phyloP scores from a whole-genome alignment of 495 filamentous ascomycete genomes.

The Aspergillus conjunctus region DNA sequence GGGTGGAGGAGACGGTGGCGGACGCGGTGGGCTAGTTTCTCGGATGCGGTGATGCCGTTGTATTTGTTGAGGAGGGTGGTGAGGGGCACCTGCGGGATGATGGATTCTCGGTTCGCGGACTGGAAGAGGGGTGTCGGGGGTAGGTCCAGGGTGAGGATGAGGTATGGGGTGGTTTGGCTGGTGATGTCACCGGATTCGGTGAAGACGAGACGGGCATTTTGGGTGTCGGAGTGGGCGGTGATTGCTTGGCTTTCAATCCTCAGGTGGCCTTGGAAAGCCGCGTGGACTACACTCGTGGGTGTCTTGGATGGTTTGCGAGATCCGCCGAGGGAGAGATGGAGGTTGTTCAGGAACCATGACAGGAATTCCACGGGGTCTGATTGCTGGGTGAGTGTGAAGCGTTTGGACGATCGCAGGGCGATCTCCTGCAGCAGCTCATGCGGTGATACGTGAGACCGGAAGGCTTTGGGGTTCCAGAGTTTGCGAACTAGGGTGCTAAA shows the following conservation, averaged over 20 bases:
- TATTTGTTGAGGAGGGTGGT: constrained; percentile 92
- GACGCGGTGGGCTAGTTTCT: constrained; percentile 80
- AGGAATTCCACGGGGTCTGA: constrained; percentile 96
- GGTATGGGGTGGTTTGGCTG: constrained; percentile 72
- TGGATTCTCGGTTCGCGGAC: constrained; percentile 84
- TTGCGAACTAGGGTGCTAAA: constrained; percentile 92
- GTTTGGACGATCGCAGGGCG: constrained; percentile 83
- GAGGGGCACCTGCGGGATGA: constrained; percentile 93
- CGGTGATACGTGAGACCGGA: constrained; percentile 95
- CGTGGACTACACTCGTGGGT: constrained; percentile 74
- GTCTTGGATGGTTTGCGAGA: constrained; percentile 76
- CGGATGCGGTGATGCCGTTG: constrained; percentile 84
- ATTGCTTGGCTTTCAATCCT: constrained; percentile 94
- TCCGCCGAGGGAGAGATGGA: constrained; percentile 89
- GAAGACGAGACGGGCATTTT: constrained; percentile 85
- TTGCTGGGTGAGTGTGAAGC: constrained; percentile 87
- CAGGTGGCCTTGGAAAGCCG: constrained; percentile 88
- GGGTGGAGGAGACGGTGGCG: constrained; percentile 92
- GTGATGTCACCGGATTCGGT: constrained; percentile 85
- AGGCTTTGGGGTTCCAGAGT: constrained; percentile 96
- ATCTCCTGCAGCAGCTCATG: constrained; percentile 97
- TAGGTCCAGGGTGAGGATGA: constrained; percentile 90
- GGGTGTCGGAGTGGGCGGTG: constrained; percentile 83
- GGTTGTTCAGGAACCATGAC: constrained; percentile 94
- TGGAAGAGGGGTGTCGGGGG: constrained; percentile 96